Evolutionary conservation across 78 protist genomes (phyloP), one percentile per base, ranked within the genome.

Genomic region (Dictyostelium brefeldianum): DNA sequence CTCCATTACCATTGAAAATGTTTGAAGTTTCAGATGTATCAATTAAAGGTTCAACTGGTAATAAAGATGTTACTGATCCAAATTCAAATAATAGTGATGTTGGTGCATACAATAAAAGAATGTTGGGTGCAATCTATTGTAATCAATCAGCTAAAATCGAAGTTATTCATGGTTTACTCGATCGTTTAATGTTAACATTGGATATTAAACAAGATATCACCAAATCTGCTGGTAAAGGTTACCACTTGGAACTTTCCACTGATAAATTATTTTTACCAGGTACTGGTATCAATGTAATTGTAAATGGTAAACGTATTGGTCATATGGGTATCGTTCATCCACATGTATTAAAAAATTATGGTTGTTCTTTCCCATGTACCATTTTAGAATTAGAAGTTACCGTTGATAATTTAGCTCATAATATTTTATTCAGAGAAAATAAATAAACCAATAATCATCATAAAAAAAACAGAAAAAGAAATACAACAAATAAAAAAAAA

Each of bases 21-120:
- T 99, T 98, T 47, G 99, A 99, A 81, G 41, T 98, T 56, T 25
- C 96, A 1, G 99, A 99, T 81, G 98, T 98, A 50, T 12, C 87
- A 27, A 20, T 85, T 17, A 94, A 96, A 59, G 89, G 82, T 12
- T 97, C 97, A 17, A 83, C 97, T 31, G 53, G 65, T 46, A 98
- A 98, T 89, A 81, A 84, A 22, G 71, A 83, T 57, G 29, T 91
- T 14, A 25, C 90, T 2, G 91, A 80, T 50, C 81, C 84, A 87
- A 50, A 62, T 31, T 47, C 29, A 31, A 83, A 70, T 31, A 83
- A 91, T 48, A 74, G 79, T 57, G 97, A 97, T 73, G 84, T 78
- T 29, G 99, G 99, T 20, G 90, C 99, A 8, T 54, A 62, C 47
- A 98, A 98, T 78, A 83, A 96, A 36, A 89, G 98, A 46, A 84